Evolutionary conservation across 1,284 basidiomycete species (phyloP).

Genomic region (Cryptococcus jaspeensis): DNA sequence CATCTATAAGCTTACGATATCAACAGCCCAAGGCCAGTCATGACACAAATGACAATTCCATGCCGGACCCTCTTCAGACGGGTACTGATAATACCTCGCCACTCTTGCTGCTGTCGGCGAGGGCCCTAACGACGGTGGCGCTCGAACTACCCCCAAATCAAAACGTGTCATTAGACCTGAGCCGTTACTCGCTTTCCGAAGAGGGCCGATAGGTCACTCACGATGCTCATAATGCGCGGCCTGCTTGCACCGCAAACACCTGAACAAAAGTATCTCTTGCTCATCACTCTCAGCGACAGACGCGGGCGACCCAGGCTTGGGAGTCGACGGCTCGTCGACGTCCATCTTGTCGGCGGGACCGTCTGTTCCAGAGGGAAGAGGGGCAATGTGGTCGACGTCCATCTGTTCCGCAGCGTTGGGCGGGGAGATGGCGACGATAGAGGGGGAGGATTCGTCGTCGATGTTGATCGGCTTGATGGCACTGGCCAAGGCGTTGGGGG

Average conservation of each 20-base stretch:
- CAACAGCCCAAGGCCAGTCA: slow-evolving; percentile 69
- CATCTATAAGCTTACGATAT: slow-evolving; percentile 59
- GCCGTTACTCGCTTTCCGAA: too few species aligned
- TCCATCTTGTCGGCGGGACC: background rate
- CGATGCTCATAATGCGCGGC: slow-evolving; percentile 73
- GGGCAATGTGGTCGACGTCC: too few species aligned
- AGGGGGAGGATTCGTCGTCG: too few species aligned
- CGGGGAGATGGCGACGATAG: background rate
- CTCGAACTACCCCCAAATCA: slow-evolving; percentile 20
- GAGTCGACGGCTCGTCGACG: background rate
- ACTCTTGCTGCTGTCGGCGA: slow-evolving; percentile 17
- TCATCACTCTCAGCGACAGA: background rate
- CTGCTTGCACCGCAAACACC: slow-evolving; percentile 76
- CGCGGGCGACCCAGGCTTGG: background rate
- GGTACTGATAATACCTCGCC: slow-evolving; percentile 60
- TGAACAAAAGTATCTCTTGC: slow-evolving; percentile 57
- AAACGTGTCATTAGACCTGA: background rate
- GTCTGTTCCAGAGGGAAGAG: too few species aligned
- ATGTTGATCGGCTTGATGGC: too few species aligned
- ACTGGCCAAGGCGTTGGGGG: too few species aligned
- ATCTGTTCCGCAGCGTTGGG: too few species aligned
- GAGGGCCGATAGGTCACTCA: slow-evolving; percentile 15
- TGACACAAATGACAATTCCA: slow-evolving; percentile 79
- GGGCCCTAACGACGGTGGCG: slow-evolving; percentile 20
- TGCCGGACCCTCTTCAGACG: slow-evolving; percentile 43